Evolutionary conservation across 2,329 filamentous ascomycete genomes (phyloP), one percentile per base, ranked within the genome.

Genomic region (Leptographium flavum): DNA sequence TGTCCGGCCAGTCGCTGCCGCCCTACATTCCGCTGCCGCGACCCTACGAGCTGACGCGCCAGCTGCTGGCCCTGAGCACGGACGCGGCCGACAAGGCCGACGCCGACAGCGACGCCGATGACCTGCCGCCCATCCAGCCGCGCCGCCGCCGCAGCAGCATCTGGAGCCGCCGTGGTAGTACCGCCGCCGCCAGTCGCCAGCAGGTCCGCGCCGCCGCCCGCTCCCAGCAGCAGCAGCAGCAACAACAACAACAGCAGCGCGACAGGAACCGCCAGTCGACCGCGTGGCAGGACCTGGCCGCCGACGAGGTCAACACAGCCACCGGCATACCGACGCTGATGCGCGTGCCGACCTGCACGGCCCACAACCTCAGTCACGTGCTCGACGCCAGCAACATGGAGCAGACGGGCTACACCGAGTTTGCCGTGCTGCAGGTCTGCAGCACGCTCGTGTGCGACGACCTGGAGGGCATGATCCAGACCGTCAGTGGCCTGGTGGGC

Each of bases 351-450:
- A 51, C 49, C 3, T 21, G 15, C 13, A 22, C 21, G 15, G 46
- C 35, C 2, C 13, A 43, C 1, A 25, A 15, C 14, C 36, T 45
- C 7, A 47, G 46, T 37, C 52, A 75, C 43, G 76, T 86, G 13
- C 57, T 86, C 17, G 75, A 73, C 51, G 62, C 83, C 3, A 60
- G 68, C 48, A 79, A 86, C 57, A 72, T 86, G 49, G 71, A 76
- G 2, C 79, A 86, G 57, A 79, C 79, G 0, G 82, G 81, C 0
- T 87, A 85, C 60, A 76, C 79, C 3, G 80, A 81, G 43, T 87
- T 87, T 61, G 81, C 82, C 0, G 80, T 86, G 9, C 65, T 86
- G 52, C 81, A 87, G 56, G 76, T 87, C 33, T 81, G 79, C 50
- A 81, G 76, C 45, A 68, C 74, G 45, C 76, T 83, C 48, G 73